Percentiles rank a stretch among this genome's conserved stretches.
phyloP scores from a whole-genome alignment of 2,329 filamentous ascomycete species.

The Venturiaceae sp. region DNA sequence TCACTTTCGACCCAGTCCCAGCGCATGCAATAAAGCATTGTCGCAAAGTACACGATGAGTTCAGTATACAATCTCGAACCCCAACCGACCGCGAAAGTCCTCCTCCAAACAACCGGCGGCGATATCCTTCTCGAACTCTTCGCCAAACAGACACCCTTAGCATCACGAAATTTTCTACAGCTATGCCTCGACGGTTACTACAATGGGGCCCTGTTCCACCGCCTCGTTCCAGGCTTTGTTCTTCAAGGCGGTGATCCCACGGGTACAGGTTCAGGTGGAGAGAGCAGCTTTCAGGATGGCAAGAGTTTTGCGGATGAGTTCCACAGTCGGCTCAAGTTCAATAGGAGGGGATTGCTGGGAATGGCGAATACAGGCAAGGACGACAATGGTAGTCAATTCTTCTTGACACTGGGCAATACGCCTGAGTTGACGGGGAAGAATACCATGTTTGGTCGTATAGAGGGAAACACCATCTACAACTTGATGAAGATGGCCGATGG shows the following conservation, averaged over 20 bases:
- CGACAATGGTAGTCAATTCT: conserved; percentile 94
- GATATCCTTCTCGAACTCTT: conserved; percentile 89
- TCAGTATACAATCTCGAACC: conserved; percentile 90
- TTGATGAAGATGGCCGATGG: conserved; percentile 85
- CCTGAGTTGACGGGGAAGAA: conserved; percentile 83
- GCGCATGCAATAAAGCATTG: neutral
- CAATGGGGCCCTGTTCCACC: conserved; percentile 86
- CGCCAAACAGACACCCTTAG: conserved; percentile 84
- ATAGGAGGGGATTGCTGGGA: conserved; percentile 78
- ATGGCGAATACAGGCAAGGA: conserved; percentile 85
- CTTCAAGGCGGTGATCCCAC: conserved; percentile 92
- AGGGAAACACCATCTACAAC: conserved; percentile 60
- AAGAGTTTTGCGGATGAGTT: conserved; percentile 81
- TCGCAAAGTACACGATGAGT: conserved; percentile 52
- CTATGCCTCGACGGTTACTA: conserved; percentile 91
- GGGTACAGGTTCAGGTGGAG: conserved; percentile 82
- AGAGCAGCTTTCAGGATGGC: conserved; percentile 84
- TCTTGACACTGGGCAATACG: conserved; percentile 77
- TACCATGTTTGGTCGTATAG: conserved; percentile 85
- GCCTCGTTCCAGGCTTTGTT: conserved; percentile 83
- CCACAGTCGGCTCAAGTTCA: conserved; percentile 87
- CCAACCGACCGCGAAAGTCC: conserved; percentile 82
- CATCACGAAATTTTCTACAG: conserved; percentile 92
- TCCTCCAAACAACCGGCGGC: conserved; percentile 82
- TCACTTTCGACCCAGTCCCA: neutral